Base-by-base conservation (phyloP, 139 green algal species). In the Volvox reticuliferus region DNA sequence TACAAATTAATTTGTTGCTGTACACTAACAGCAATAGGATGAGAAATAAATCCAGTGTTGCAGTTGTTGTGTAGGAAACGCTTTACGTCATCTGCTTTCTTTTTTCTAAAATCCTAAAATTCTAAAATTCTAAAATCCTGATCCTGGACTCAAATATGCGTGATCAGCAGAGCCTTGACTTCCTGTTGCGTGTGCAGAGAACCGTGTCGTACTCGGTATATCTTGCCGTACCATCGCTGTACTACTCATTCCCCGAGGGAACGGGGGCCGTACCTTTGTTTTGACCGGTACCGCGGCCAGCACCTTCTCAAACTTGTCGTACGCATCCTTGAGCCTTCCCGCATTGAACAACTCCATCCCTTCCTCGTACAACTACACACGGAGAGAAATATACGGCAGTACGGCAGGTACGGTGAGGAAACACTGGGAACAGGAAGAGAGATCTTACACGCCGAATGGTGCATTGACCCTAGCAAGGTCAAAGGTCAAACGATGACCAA, bases 261-360 rank as follows among this genome's bases (percentile, higher is more conserved):
- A 14, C 44, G 44, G 44, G 44, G 36, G 24, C 62, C 88, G 5
- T 67, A 92, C 82, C 76, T 85, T 89, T 24, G 87, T 89, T 88
- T 91, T 94, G 77, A 94, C 91, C 20, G 90, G 68, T 63, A 94
- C 94, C 63, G 91, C 22, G 36, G 82, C 63, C 30, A 87, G 5
- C 1, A 84, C 93, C 55, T 85, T 61, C 0, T 93, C 85, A 62
- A 95, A 97, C 90, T 94, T 92, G 33, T 93, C 73, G 73, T 94
- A 87, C 32, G 96, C 83, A 1, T 71, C 69, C 20, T 55, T 62
- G 19, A 97, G 79, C 21, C 73, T 33, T 0, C 92, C 95, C 35
- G 87, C 75, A 6, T 22, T 82, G 55, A 93, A 90, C 76, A 89
- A 85, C 76, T 37, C 88, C 75, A 95, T 93, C 63, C 90, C 90